Evolutionary conservation across 1,139 yeast species (phyloP).

Genomic region (Pichia sp.): DNA sequence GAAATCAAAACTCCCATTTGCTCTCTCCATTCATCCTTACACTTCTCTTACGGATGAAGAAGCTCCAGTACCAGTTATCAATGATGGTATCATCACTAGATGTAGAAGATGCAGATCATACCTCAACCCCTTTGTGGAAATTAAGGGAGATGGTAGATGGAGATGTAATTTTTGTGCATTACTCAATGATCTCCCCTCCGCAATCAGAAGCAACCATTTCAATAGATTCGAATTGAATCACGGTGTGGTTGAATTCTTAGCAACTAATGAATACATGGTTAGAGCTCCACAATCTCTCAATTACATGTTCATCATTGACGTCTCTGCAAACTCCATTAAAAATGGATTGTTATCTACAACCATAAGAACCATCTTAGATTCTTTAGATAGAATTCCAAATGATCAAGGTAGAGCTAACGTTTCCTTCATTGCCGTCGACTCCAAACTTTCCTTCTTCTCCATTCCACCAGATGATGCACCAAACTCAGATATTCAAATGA

Average conservation of each 20-base stretch:
- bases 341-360: slow-evolving; percentile 84
- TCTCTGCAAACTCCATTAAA: slow-evolving; percentile 69
- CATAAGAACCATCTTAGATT: slow-evolving; percentile 78
- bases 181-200: slow-evolving; percentile 81
- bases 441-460: slow-evolving; percentile 75
- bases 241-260: slow-evolving; percentile 85
- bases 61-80: slow-evolving; percentile 66
- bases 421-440: slow-evolving; percentile 84
- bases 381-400: slow-evolving; percentile 86
- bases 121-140: slow-evolving; percentile 82
- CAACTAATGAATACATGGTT: slow-evolving; percentile 91
- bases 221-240: slow-evolving; percentile 78
- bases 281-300: slow-evolving; percentile 95
- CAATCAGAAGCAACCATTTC: slow-evolving; percentile 39
- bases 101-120: slow-evolving; percentile 97
- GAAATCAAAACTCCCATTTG: slow-evolving; percentile 87
- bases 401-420: slow-evolving; percentile 76
- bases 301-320: slow-evolving; percentile 83
- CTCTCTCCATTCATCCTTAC: slow-evolving; percentile 85
- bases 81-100: slow-evolving; percentile 75
- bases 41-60: slow-evolving; percentile 62
- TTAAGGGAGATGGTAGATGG: slow-evolving; percentile 85
- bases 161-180: slow-evolving; percentile 90
- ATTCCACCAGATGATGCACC: slow-evolving; percentile 45
- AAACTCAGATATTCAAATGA: slow-evolving; percentile 54